Base-by-base conservation (phyloP, 495 filamentous ascomycete genomes). In the Penicillium bialowiezense region DNA sequence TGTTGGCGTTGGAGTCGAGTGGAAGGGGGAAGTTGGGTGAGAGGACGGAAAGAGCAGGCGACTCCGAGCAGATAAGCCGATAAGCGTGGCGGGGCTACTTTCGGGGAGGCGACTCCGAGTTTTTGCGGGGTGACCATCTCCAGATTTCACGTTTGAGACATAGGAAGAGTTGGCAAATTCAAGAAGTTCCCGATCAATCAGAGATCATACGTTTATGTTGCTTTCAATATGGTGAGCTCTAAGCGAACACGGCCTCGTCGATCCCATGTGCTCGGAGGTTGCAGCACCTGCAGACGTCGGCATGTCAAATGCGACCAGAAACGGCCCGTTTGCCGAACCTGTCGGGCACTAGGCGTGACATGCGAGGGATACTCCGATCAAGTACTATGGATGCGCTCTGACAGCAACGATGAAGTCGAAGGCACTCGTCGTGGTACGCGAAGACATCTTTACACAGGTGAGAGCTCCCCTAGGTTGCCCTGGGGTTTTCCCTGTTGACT, bases 291-390 rank as follows among this genome's bases (percentile, higher is more conserved):
- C 60, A 43, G 68, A 43, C 35, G 69, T 42, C 51, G 70, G 55
- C 53, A 76, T 59, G 33, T 76, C 64, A 56, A 68, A 59, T 64
- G 71, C 45, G 69, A 74, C 42, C 68, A 74, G 44, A 58, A 59
- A 41, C 57, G 64, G 31, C 71, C 71, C 10, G 38, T 49, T 2
- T 74, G 71, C 34, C 55, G 56, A 2, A 67, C 57, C 2, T 71
- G 65, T 42, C 58, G 50, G 6, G 49, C 55, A 9, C 44, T 58
- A 9, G 67, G 62, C 0, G 51, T 67, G 3, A 18, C 44, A n/a
- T 69, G 67, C 15, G 67, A 69, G 35, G 67, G 67, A 0, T 67
- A 64, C 39, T 52, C 64, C 6, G 55, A 62, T 40, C 58, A 67
- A 14, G 55, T 69, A 7, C 51, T 57, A 9, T 69, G 67, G 67